Base-by-base conservation (phyloP, 2,329 filamentous ascomycete genomes). In the Fulvia fulva region DNA sequence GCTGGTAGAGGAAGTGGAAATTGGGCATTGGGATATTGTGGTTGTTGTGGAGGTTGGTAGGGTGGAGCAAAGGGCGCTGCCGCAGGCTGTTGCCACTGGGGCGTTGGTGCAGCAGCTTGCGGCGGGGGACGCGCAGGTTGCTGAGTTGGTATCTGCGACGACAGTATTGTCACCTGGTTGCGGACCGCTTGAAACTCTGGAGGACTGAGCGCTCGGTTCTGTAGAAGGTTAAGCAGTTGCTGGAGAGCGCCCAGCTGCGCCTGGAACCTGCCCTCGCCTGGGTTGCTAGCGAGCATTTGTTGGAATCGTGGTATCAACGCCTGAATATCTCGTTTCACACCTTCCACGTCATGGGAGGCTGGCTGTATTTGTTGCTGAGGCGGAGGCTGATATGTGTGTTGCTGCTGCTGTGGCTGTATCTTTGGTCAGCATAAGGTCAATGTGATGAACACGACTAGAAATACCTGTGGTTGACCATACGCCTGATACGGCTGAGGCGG, bases 171-270 rank as follows among this genome's bases (percentile, higher is more conserved):
- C 75, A 97, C 87, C 82, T 94, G 90, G 73, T 88, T 87, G 75
- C 88, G 90, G 75, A 96, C 89, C 73, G 89, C 84, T 75, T 89
- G 86, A 72, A 96, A 82, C 77, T 96, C 89, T 70, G 92, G 87
- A 68, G 86, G 85, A 59, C 87, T 87, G 72, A 96, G 81, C 71
- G 87, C 86, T 74, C 91, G 88, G 67, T 82, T 87, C 73, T 89
- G 86, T 71, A 97, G 79, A 65, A 93, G 84, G 66, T 82, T 85
- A 77, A 96, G 90, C 64, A 97, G 83, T 74, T 94, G 90, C 75
- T 92, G 79, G 67, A 97, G 83, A 63, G 91, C 91, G 77, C 90
- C 89, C 70, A 96, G 79, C 76, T 89, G 90, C 70, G 85, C 87
- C 73, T 90, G 87, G 71, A 90, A 82, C 75, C 85, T 84, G 75